These are phyloP conservation scores for Cladosporium sp. DNA, from an alignment of 2,329 filamentous ascomycete genomes.

Conservation along the genomic window DNA sequence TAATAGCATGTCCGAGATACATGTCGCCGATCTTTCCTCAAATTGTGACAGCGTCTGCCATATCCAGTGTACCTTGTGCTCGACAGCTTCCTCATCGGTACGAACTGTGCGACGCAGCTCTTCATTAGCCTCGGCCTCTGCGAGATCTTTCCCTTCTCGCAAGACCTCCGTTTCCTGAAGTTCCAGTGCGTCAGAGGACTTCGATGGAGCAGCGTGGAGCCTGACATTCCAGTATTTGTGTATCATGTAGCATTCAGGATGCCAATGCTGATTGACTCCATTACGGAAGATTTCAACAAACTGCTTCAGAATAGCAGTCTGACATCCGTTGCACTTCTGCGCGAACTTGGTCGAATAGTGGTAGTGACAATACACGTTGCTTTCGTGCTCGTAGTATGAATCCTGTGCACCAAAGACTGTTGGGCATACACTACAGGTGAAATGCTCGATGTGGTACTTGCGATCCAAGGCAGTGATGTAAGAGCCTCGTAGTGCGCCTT, in stretches of 20 bases:
- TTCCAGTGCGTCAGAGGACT: conserved; percentile 33
- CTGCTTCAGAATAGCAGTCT: conserved; percentile 95
- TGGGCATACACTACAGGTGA: conserved; percentile 93
- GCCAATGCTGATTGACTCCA: conserved; percentile 98
- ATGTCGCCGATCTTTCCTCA: conserved; percentile 94
- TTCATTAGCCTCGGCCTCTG: conserved; percentile 56
- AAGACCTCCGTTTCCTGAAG: conserved; percentile 22
- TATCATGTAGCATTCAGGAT: conserved; percentile 99
- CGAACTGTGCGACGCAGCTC: conserved; percentile 72
- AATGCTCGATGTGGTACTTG: conserved; percentile 99
- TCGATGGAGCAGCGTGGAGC: conserved; percentile 46
- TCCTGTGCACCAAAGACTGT: conserved; percentile 98
- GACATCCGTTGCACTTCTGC: conserved; percentile 92
- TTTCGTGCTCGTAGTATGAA: conserved; percentile 97
- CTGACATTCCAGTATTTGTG: conserved; percentile 99
- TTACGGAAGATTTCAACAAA: conserved; percentile 99
- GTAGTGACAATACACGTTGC: conserved; percentile 95
- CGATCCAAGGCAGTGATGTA: conserved; percentile 97
- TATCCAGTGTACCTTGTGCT: conserved; percentile 95
- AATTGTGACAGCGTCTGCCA: conserved; percentile 98
- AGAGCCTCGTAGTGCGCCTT: conserved; percentile 86
- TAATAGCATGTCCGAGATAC: conserved; percentile 97
- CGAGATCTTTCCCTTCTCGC: conserved; percentile 29
- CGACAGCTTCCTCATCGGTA: conserved; percentile 86
- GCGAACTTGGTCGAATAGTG: conserved; percentile 98